Percentiles rank a stretch among this genome's conserved stretches.
phyloP scores from a whole-genome alignment of 163 green algal genomes.

The Coccomyxa subellipsoidea region DNA sequence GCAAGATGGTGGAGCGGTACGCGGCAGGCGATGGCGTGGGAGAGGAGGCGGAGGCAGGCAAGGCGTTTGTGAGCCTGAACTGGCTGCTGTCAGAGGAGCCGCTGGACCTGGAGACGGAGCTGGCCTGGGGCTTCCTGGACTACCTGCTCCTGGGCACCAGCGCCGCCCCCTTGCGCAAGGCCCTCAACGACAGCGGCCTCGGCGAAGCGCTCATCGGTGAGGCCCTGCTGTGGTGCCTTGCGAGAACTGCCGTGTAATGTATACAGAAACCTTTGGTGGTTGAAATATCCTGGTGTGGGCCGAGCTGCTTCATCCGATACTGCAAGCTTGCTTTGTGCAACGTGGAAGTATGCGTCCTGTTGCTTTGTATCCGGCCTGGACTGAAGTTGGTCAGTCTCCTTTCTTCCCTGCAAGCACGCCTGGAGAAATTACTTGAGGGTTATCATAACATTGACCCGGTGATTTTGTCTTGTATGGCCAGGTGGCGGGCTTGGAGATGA shows the following conservation, averaged over 20 bases:
- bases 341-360: too few species aligned
- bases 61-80: conserved; percentile 88
- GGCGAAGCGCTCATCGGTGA: conserved; percentile 84
- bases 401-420: too few species aligned
- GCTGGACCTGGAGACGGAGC: conserved; percentile 89
- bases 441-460: too few species aligned
- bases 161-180: conserved; percentile 78
- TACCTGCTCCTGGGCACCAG: conserved; percentile 91
- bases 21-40: conserved; percentile 61
- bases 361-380: too few species aligned
- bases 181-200: conserved; percentile 88
- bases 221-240: too few species aligned
- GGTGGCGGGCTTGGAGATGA: conserved; percentile 86
- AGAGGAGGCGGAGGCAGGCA: conserved; percentile 43
- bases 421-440: too few species aligned
- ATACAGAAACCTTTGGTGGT: too few species aligned
- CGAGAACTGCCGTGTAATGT: too few species aligned
- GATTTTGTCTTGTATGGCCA: neutral
- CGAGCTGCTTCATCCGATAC: too few species aligned
- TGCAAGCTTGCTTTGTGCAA: too few species aligned
- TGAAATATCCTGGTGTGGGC: too few species aligned
- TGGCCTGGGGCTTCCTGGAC: conserved; percentile 92
- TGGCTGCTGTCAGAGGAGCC: conserved; percentile 89
- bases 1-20: conserved; percentile 71
- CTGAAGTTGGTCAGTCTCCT: too few species aligned